Base-by-base conservation (phyloP, 345 rosid genomes). In the Aquilaria yunnanensis region DNA sequence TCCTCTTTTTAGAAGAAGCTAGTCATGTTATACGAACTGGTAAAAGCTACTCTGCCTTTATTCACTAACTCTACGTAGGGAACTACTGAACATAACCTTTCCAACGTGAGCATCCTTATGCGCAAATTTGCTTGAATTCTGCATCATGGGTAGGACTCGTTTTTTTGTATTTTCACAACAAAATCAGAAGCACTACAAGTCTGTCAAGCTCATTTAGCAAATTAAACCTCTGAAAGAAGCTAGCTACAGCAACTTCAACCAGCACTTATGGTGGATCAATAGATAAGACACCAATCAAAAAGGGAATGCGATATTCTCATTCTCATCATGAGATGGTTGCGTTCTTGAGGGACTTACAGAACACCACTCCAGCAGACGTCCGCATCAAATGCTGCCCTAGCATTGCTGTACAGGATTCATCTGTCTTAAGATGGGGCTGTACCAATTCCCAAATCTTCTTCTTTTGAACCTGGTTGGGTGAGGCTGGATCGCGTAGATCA, bases 381-480 rank as follows among this genome's bases (percentile, higher is more conserved):
- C 63, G 74, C 97, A 93, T 88, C 33, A 79, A 70, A 67, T 81
- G 79, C 61, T 78, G 83, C 64, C 80, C 14, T 7, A 88, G 78
- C 85, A 77, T 62, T 2, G 92, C 84, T 64, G 64, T 67, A 10
- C 84, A 74, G 32, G 89, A 81, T 4, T 65, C 83, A 74, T 88
- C 77, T 9, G 92, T 90, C 84, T 83, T 90, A 45, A 90, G 86
- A 74, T 74, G 84, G 33, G 92, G 99, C 77, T 90, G 99, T 63
- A 94, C 92, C 5, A 59, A 60, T 65, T 93, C 96, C 97, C 98
- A 90, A 6, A 88, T 82, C 82, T 85, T 93, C 73, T 86, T 90
- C 92, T 93, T 93, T 64, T 82, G 87, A 75, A 93, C 72, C 96
- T 93, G 34, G 34, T 8, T 31, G 37, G 1, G 29, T 8, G 29